Evolutionary conservation across 352 stramenopile species (phyloP).

Genomic region (Globisporangium spinosum): DNA sequence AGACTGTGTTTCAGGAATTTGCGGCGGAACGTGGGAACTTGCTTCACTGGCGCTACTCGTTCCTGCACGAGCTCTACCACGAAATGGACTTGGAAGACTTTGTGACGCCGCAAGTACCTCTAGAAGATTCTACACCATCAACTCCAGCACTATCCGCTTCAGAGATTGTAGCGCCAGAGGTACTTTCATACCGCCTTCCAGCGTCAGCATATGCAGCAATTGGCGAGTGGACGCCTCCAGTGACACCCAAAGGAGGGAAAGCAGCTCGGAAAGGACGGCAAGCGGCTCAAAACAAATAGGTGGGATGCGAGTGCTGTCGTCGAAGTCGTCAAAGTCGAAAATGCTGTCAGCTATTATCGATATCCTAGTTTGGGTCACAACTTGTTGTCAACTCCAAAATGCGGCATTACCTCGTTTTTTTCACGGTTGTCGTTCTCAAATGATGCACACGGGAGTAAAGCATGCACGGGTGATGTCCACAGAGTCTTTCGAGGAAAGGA

Average conservation of each 20-base stretch:
- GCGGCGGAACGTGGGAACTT: conserved; percentile 17
- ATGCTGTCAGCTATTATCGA: too few relatives aligned
- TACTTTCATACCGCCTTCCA: background rate
- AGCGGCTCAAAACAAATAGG: background rate
- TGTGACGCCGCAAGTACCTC: background rate
- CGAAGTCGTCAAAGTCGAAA: background rate
- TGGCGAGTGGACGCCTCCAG: background rate
- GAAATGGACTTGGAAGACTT: conserved; percentile 32
- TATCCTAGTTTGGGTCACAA: too few relatives aligned
- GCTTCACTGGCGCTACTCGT: conserved; percentile 35
- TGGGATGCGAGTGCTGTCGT: background rate
- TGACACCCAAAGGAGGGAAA: background rate
- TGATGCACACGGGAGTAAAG: too few relatives aligned
- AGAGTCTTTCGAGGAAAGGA: too few relatives aligned
- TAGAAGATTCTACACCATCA: too few relatives aligned
- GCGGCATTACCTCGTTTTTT: too few relatives aligned
- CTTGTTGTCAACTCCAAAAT: too few relatives aligned
- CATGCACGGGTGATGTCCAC: too few relatives aligned
- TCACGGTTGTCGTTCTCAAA: too few relatives aligned
- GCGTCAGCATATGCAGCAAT: background rate
- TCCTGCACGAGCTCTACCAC: conserved; percentile 36
- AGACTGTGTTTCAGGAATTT: background rate
- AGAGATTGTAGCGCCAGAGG: background rate
- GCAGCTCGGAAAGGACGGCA: background rate
- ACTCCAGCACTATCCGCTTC: too few relatives aligned